Evolutionary conservation across 306 rosid genomes (phyloP), one percentile per base, ranked within the genome.

Genomic region (Pyrus bretschneideri): DNA sequence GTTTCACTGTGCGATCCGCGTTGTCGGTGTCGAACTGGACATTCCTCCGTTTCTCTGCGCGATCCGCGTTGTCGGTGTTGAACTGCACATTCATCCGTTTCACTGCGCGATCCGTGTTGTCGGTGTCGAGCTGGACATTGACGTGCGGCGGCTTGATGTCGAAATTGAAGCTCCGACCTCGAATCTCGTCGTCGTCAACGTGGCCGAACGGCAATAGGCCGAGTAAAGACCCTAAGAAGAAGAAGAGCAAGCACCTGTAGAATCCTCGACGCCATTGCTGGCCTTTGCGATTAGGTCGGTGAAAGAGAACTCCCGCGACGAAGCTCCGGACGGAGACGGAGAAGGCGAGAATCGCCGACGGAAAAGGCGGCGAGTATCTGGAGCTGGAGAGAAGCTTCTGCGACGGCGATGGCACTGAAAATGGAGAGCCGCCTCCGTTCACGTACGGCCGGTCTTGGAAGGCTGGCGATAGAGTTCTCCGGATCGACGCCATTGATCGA

Each of bases 391-490:
- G 70, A 2, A 83, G 72, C 88, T 91, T 96, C 70, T 88, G 90
- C 64, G 96, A 82, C 9, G 94, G 88, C 15, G 96, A 89, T 9
- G 88, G 85, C 3, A 80, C 80, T 3, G 96, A 77, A 65, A 87
- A 81, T 13, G 76, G 81, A 46, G 75, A 25, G 11, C 78, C 79
- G 4, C 63, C 83, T 60, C 93, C 97, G 84, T 90, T 90, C 49
- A 77, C 78, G 76, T 83, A 76, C 65, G 71, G 73, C 59, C 96
- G 92, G 77, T 92, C 97, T 23, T 76, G 84, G 77, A 83, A 86
- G 33, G 91, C 93, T 85, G 99, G 99, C 80, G 98, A 93, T 0
- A 87, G 83, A 68, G 97, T 87, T 51, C 99, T 89, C 40, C 99
- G 99, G 72, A 96, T 80, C 51, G 98, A 93, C 70, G 94, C 97